Evolutionary conservation across 2,329 filamentous ascomycete species (phyloP), one percentile per base, ranked within the genome.

Genomic region (Parafenestella ontariensis): DNA sequence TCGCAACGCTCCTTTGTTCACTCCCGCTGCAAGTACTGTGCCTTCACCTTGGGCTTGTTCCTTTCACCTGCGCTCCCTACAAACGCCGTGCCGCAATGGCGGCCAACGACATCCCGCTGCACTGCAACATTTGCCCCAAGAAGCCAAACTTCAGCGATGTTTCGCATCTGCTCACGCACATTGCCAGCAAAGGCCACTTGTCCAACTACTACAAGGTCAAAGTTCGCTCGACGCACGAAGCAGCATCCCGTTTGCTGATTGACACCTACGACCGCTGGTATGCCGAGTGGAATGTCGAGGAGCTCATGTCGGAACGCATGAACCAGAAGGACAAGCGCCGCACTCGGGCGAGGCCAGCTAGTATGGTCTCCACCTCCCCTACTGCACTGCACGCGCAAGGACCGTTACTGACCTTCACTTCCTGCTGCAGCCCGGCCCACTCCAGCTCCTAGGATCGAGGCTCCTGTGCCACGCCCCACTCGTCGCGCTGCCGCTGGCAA

Each of bases 121-220:
- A 86, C 64, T 98, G 94, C 85, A 87, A 83, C 69, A 88, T 96
- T 64, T 98, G 94, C 73, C 89, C 90, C 31, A 91, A 89, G 63
- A 84, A 84, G 56, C 91, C 91, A 34, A 85, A 78, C 26, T 97
- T 97, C 78, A 96, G 92, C 51, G 94, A 98, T 76, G 82, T 92
- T 40, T 96, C 93, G 29, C 94, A 97, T 75, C 82, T 97, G 33
- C 85, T 98, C 70, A 98, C 94, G 11, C 94, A 98, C 72, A 86
- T 97, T 58, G 87, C 90, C 55, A 97, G 93, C 61, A 97, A 97
- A 73, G 89, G 90, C n/a, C 94, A 98, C 73, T 81, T 97, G 29
- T 88, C 92, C 55, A 85, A 91, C 71, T 87, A 91, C 68, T 96
- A 93, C 79, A 92, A 91, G 69, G 83, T 92, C 47, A 88, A 91